These are phyloP conservation scores for Picea abies DNA, from an alignment of 83 land plant species.

Conservation along the genomic window DNA sequence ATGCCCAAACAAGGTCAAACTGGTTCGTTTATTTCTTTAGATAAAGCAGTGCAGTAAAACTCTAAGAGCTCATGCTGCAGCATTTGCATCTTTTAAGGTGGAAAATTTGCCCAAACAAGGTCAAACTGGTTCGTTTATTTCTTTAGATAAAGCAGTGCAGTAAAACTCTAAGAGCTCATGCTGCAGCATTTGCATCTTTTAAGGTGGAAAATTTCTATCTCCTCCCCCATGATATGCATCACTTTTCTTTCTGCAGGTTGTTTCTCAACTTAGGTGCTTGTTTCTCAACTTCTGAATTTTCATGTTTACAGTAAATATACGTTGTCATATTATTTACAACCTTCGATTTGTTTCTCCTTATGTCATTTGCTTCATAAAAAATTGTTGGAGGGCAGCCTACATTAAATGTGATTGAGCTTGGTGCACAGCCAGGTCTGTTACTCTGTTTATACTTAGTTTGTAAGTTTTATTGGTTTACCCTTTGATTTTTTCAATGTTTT, in stretches of 20 bases:
- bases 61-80: constrained; percentile 95
- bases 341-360: constrained; percentile 31
- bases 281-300: background rate
- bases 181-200: constrained; percentile 89
- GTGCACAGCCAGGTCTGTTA: constrained; percentile 86
- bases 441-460: background rate
- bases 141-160: constrained; percentile 64
- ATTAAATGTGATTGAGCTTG: constrained; percentile 93
- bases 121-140: constrained; percentile 4
- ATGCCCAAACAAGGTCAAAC: constrained; percentile 89
- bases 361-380: constrained; percentile 81
- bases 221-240: background rate
- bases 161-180: constrained; percentile 98
- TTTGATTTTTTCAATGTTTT: background rate
- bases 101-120: constrained; percentile 76
- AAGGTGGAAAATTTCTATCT: constrained; percentile 43
- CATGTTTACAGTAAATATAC: background rate
- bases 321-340: background rate
- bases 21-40: background rate
- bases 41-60: constrained; percentile 90
- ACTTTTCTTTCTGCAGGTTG: no score
- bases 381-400: constrained; percentile 78
- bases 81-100: constrained; percentile 91
- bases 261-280: background rate
- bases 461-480: background rate